Evolutionary conservation across 1,139 yeast genomes (phyloP).

Genomic region (Suhomyces yuchorum): DNA sequence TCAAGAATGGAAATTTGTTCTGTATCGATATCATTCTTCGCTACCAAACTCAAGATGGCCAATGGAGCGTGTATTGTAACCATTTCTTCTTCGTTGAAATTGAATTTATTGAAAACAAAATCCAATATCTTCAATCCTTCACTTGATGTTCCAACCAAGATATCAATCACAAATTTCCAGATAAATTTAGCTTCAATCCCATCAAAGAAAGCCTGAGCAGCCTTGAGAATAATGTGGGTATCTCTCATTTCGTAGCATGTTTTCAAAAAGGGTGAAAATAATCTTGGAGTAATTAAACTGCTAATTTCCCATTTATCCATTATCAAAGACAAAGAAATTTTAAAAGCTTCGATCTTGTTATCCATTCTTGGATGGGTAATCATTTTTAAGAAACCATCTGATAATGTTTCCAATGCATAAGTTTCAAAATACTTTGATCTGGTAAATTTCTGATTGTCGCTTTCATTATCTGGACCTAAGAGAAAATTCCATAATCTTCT

Average conservation of each 20-base stretch:
- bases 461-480: constrained; percentile 63
- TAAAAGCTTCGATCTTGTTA: constrained; percentile 54
- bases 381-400: constrained; percentile 53
- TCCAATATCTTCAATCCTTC: constrained; percentile 47
- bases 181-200: constrained; percentile 78
- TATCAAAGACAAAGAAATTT: constrained; percentile 62
- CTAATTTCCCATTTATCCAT: constrained; percentile 97
- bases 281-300: constrained; percentile 62
- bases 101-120: constrained; percentile 65
- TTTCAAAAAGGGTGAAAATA: constrained; percentile 65
- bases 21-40: constrained; percentile 15
- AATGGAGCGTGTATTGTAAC: constrained; percentile 74
- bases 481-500: constrained; percentile 93
- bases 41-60: constrained; percentile 51
- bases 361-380: constrained; percentile 36
- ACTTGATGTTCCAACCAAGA: constrained; percentile 24
- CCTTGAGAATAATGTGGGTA: constrained; percentile 48
- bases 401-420: constrained; percentile 54
- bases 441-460: constrained; percentile 17
- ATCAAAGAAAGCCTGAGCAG: constrained; percentile 75
- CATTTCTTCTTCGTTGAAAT: constrained; percentile 86
- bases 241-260: constrained; percentile 30
- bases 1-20: constrained; percentile 41
- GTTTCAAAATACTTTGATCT: constrained; percentile 59
- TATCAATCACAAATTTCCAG: constrained; percentile 61